Evolutionary conservation across 805 yeast species (phyloP).

Genomic region (Candida pseudoglaebosa): DNA sequence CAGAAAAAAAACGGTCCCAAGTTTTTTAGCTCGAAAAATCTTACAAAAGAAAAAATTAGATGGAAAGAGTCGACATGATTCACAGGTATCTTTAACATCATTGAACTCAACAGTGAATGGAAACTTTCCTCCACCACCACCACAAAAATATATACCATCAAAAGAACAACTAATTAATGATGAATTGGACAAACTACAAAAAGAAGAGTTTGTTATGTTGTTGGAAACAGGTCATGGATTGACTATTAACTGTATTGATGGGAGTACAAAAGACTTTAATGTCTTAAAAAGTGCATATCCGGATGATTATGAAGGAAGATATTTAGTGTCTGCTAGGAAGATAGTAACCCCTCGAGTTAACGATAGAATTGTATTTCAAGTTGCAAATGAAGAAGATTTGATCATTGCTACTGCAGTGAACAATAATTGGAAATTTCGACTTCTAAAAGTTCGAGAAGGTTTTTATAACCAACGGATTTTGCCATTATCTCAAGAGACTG

Average conservation of each 20-base stretch:
- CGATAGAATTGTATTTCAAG: conserved; percentile 61
- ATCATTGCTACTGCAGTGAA: conserved; percentile 63
- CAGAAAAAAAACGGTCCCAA: conserved; percentile 51
- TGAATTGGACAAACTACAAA: conserved; percentile 21
- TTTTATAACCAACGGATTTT: conserved; percentile 33
- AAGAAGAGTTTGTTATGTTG: conserved; percentile 51
- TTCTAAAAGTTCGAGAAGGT: conserved; percentile 45
- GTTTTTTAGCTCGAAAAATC: conserved; percentile 35
- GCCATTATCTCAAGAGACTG: conserved; percentile 4
- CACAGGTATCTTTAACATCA: conserved; percentile 24
- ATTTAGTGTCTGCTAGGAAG: conserved; percentile 49
- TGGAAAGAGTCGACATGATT: conserved; percentile 27
- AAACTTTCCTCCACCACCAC: conserved; percentile 30
- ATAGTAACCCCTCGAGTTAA: conserved; percentile 69
- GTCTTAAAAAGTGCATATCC: conserved; percentile 19
- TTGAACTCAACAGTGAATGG: conserved; percentile 24
- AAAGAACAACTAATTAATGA: conserved; percentile 4
- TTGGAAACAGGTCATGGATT: conserved; percentile 48
- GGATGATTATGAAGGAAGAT: conserved; percentile 7
- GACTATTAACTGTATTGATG: conserved; percentile 48
- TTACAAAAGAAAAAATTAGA: conserved; percentile 18
- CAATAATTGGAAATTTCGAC: conserved; percentile 59
- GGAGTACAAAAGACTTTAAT: conserved; percentile 31
- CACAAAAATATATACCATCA: conserved; percentile 9
- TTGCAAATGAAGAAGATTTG: conserved; percentile 42